Percentiles rank a stretch among this genome's conserved stretches.
phyloP scores from a whole-genome alignment of 1,284 basidiomycete species.

The Ceratobasidium sp. region DNA sequence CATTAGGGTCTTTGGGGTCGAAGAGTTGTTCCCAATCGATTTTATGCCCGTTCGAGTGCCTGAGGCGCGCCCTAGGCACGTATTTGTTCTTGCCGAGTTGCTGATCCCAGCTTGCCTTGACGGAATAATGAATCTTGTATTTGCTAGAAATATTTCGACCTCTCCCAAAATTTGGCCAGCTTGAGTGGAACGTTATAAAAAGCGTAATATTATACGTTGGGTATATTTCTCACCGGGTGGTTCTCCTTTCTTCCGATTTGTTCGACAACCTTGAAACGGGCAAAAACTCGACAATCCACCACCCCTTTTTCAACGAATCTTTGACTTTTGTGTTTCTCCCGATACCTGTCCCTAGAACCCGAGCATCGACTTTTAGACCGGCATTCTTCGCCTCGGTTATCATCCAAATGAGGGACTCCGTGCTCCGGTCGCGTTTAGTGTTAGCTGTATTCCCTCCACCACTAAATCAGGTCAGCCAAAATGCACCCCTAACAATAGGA shows the following conservation, averaged over 20 bases:
- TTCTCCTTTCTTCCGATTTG: too few species aligned
- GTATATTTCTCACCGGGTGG: too few species aligned
- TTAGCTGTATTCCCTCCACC: conserved; percentile 51
- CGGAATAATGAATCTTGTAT: too few species aligned
- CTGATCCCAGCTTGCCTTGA: too few species aligned
- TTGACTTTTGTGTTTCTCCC: background rate
- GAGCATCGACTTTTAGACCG: background rate
- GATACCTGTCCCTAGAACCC: too few species aligned
- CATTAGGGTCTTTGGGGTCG: too few species aligned
- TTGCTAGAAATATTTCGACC: background rate
- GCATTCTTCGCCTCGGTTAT: conserved; percentile 46
- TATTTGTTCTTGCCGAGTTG: too few species aligned
- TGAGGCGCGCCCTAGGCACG: too few species aligned
- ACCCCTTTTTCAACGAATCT: background rate
- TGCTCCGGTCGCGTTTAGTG: conserved; percentile 29
- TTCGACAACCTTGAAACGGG: background rate
- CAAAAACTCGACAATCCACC: conserved; percentile 9
- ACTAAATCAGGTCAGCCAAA: conserved; percentile 23
- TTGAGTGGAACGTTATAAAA: too few species aligned
- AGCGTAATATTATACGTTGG: too few species aligned
- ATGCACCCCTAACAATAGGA: background rate
- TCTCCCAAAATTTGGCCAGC: conserved; percentile 8
- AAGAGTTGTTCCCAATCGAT: too few species aligned
- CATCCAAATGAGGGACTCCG: conserved; percentile 51
- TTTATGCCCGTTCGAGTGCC: too few species aligned